Evolutionary conservation across 371 early-diverging fungal genomes (phyloP), one percentile per base, ranked within the genome.

Genomic region (Mucor piriformis): DNA sequence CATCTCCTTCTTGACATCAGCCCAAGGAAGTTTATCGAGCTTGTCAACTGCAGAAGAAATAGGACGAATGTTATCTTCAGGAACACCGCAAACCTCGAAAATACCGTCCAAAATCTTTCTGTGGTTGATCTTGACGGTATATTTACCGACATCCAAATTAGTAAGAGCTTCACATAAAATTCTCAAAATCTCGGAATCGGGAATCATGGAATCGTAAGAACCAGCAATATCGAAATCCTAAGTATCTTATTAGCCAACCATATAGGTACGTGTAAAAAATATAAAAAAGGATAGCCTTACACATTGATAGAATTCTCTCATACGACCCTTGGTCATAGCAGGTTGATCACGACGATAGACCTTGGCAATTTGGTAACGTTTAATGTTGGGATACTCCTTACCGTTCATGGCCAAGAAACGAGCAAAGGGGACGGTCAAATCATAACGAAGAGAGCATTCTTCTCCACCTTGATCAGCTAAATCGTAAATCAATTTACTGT

Each of bases 321-420:
- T 93, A 40, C 99, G 89, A 10, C 99, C 99, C 75, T 95, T 96
- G 58, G 92, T 94, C 89, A 99, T 91, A 16, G 97, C 94, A 47
- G 99, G 99, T 77, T 99, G 96, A 79, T 99, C 99, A 61, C 99
- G 88, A 52, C 99, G 88, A 81, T 97, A 99, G 16, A 99, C 99
- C 75, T 98, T 99, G 69, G 97, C 99, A 56, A 99, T 97, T 58
- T 99, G 99, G 81, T 97, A 99, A 54, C 99, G 86, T 77, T 98
- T 98, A 57, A 99, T 91, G 79, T 89, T 92, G 61, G 84, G 90
- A 57, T 88, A 87, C 51, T 81, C 79, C 50, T 88, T 88, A 46
- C 90, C 86, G 66, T 96, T 94, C 91, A 92, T 92, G 44, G 99
- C 98, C 64, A 99, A 73, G 75, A 92, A 98, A 49, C 99, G 89